Conservation (phyloP, 495 filamentous ascomycete genomes). For the Neurospora sp. region DNA sequence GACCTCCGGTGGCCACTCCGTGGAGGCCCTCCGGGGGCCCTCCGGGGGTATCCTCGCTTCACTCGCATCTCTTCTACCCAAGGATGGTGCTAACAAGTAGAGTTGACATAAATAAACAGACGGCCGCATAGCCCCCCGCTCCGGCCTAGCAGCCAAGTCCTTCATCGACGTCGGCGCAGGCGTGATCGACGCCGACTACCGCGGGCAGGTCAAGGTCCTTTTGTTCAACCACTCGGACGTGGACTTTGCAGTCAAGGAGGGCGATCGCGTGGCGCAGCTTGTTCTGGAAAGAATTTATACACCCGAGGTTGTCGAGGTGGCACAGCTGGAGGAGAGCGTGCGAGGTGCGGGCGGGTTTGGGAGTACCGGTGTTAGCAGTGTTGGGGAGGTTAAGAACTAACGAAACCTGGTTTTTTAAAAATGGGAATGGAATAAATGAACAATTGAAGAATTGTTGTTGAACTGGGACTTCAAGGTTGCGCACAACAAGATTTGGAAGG, state of each 20-base stretch:
- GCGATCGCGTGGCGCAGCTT: conserved; percentile 87
- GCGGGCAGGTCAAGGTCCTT: conserved; percentile 85
- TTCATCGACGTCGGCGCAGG: conserved; percentile 92
- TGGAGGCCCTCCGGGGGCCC: background rate
- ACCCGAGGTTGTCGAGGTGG: conserved; percentile 78
- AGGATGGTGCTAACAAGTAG: background rate
- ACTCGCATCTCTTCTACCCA: background rate
- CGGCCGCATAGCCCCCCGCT: conserved; percentile 84
- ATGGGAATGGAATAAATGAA: no score
- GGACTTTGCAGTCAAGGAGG: conserved; percentile 74
- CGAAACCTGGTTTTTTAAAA: background rate
- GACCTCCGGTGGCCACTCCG: background rate
- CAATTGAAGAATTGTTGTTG: no score
- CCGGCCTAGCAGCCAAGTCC: conserved; percentile 83
- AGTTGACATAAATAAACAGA: conserved; percentile 39
- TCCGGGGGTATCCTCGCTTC: background rate
- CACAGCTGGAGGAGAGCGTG: conserved; percentile 81
- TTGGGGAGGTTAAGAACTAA: conserved; percentile 21
- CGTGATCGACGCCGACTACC: conserved; percentile 96
- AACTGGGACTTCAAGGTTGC: no score
- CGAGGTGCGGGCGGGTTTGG: conserved; percentile 89
- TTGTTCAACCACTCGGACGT: conserved; percentile 83
- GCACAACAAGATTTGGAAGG: no score
- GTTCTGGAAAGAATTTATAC: conserved; percentile 90
- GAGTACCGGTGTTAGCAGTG: conserved; percentile 65